Evolutionary conservation across 73 alveolate species (phyloP), one percentile per base, ranked within the genome.

Genomic region (Paramecium pentaurelia): DNA sequence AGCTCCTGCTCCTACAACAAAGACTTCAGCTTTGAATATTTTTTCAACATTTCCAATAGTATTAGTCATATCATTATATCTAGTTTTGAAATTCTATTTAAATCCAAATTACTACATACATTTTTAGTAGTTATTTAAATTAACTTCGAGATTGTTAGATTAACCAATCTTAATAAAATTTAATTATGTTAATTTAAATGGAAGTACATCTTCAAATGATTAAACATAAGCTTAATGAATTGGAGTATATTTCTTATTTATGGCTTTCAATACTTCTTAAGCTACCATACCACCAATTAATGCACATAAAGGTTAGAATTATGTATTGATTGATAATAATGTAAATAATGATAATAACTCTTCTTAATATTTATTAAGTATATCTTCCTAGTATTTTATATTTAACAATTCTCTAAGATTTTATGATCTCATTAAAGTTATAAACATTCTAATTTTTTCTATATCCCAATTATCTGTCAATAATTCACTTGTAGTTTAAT

Each of bases 1-100:
- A 12, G 99, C 99, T 30, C 99, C 99, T 22, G 99, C 99, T 9
- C 99, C 99, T n/a, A 99, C 99, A n/a, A 99, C 99, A 75, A 99
- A 96, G 36, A 98, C 92, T 44, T 97, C 96, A 42, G 97, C 94
- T 38, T 92, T 10, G 12, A 22, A 45, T 44, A 80, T 32, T 20
- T 42, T 8, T 25, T 45, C 1, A 4, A 45, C 8, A 45, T 80
- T 12, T 49, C 91, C 91, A 8, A 80, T 27, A 1, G 58, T 47
- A 47, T 25, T 80, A 5, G 32, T 5, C 18, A 27, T 20, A 42
- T 44, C 28, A 16, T 22, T 44, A 36, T 80, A 80, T 80, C 91
- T 80, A 12, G 54, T 73, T 16, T 36, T 44, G 25, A 0, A 36
- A 30, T 22, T 16, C n/a, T 38, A 34, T 11, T 73, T 36, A n/a